Base-by-base conservation (phyloP, 1,284 basidiomycete genomes). In the Lentinula novae-zelandiae region DNA sequence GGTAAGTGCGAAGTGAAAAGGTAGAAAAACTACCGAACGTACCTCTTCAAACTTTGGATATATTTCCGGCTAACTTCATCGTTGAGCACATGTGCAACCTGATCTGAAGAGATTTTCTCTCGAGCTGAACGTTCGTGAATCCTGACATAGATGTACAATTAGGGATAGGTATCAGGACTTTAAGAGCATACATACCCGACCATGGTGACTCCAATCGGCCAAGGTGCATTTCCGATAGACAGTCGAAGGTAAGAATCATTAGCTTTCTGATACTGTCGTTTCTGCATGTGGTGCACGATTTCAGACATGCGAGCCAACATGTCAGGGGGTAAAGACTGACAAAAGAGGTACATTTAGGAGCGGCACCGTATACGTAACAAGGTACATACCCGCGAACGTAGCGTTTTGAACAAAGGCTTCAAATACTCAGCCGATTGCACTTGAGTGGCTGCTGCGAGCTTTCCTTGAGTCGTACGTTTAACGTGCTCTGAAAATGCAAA, bases 121-220 rank as follows among this genome's bases (percentile, higher is more conserved):
- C 96, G 87, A 0, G 95, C 96, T 1, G 93, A 96, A 71, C 97
- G 90, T 75, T 97, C 96, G 76, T 99, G 97, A 65, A 99, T 98
- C 78, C 96, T 94, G 64, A 39, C 2, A 57, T 36, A 44, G 12
- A 27, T 20, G 3, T n/a, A 66, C 38, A 65, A 53, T 51, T 34
- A 22, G 36, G 53, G 36, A 56, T 50, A 48, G 27, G 34, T 20
- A 53, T 39, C 17, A 9, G 61, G 53, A 22, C 44, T 57, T 15
- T 50, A 53, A 56, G 40, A 31, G 31, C 52, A 15, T 3, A 81
- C 88, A 40, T 72, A 93, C 93, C 93, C 95, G 77, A 98, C 96
- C 91, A 96, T 96, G 62, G 97, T 99, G 5, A 99, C 97, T 59
- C 97, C 97, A 70, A 99, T 98, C 0, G 97, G 97, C 97, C 97